Evolutionary conservation across 1,284 basidiomycete species (phyloP).

Genomic region (Apiotrichum gracile): DNA sequence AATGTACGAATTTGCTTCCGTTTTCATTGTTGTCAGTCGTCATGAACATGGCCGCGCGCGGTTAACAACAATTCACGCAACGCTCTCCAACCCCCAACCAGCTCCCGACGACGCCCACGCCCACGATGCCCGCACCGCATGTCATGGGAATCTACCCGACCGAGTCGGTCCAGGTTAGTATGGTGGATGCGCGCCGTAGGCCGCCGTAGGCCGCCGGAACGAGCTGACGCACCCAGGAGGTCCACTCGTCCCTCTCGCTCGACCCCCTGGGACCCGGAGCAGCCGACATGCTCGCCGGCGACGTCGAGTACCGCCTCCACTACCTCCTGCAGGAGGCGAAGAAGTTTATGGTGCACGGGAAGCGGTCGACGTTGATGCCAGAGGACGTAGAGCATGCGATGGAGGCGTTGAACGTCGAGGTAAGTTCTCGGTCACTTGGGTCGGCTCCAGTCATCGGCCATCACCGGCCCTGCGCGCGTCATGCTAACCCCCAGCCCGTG

Average conservation of each 20-base stretch:
- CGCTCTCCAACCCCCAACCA: background rate
- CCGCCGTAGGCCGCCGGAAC: too few relatives aligned
- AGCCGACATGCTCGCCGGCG: conserved; percentile 79
- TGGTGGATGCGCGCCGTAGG: background rate
- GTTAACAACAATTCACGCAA: background rate
- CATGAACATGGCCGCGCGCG: background rate
- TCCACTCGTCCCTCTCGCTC: conserved; percentile 82
- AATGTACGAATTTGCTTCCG: background rate
- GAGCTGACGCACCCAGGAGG: conserved; percentile 59
- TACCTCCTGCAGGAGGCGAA: conserved; percentile 73
- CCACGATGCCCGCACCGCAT: conserved; percentile 35
- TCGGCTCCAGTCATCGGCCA: background rate
- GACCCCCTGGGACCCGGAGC: conserved; percentile 72
- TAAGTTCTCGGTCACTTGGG: conserved; percentile 20
- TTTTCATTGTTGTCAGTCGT: background rate
- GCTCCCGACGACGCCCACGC: background rate
- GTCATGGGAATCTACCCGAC: conserved; percentile 41
- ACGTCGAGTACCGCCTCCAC: conserved; percentile 94
- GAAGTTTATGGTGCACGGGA: conserved; percentile 92
- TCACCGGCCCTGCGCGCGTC: background rate
- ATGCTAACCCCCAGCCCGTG: conserved; percentile 28
- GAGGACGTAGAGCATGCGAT: conserved; percentile 90
- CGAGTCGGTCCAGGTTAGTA: conserved; percentile 36
- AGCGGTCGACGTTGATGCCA: conserved; percentile 77
- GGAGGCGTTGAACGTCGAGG: conserved; percentile 87